Conservation (phyloP, 129 eudicot genomes). For the Tagetes patula region DNA sequence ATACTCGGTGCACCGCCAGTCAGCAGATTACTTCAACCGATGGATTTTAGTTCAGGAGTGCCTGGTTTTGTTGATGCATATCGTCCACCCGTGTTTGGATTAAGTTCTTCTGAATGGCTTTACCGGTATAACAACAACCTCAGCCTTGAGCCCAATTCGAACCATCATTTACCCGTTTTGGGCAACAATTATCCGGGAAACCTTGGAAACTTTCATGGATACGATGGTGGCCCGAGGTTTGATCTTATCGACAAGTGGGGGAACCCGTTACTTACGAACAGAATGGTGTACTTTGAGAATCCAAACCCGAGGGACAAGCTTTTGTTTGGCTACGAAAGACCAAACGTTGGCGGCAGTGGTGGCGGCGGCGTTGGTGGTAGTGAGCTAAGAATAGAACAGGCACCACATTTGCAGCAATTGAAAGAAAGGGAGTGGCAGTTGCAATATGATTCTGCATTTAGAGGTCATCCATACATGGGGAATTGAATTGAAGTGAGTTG, state of each 20-base stretch:
- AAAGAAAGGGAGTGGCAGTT: slow-evolving; percentile 73
- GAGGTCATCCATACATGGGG: slow-evolving; percentile 64
- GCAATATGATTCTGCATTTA: slow-evolving; percentile 50
- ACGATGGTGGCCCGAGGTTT: slow-evolving; percentile 51
- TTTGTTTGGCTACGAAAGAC: slow-evolving; percentile 49
- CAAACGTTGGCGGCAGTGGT: slow-evolving; percentile 20
- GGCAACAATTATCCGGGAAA: slow-evolving; percentile 33
- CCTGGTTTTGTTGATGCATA: slow-evolving; percentile 52
- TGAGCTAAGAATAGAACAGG: slow-evolving; percentile 48
- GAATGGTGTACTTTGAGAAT: slow-evolving; percentile 48
- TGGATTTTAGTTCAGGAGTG: slow-evolving; percentile 33
- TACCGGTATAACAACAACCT: slow-evolving; percentile 65
- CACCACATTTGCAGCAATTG: slow-evolving; percentile 58
- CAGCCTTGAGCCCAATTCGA: slow-evolving; percentile 37
- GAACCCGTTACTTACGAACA: slow-evolving; percentile 46
- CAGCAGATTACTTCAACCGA: slow-evolving; percentile 41
- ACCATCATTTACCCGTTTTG: slow-evolving; percentile 43
- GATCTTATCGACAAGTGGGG: slow-evolving; percentile 71
- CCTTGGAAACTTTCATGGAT: slow-evolving; percentile 36
- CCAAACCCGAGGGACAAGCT: slow-evolving; percentile 43
- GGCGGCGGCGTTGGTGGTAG: slow-evolving; percentile 32
- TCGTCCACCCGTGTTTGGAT: slow-evolving; percentile 59
- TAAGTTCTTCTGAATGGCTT: slow-evolving; percentile 89
- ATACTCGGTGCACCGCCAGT: slow-evolving; percentile 69
- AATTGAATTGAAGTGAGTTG: slow-evolving; percentile 36